Conservation (phyloP, 805 yeast genomes). For the Yarrowia osloensis region DNA sequence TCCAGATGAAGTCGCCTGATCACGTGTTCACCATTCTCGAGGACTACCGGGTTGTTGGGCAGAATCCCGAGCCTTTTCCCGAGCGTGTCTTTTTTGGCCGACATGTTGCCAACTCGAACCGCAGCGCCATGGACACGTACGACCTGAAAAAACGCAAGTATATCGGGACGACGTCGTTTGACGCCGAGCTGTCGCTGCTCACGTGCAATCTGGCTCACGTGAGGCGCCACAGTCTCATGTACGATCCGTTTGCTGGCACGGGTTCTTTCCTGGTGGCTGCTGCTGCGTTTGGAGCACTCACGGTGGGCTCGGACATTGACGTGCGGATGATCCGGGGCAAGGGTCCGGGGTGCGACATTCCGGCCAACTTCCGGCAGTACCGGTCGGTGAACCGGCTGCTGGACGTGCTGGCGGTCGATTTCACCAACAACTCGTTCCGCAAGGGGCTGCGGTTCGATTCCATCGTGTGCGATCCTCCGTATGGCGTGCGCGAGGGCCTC, state of each 20-base stretch:
- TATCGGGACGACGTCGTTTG: conserved; percentile 96
- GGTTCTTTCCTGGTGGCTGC: conserved; percentile 92
- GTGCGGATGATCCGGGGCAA: conserved; percentile 76
- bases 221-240: conserved; percentile 61
- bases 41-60: conserved; percentile 53
- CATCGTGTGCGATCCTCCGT: conserved; percentile 95
- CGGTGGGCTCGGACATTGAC: conserved; percentile 90
- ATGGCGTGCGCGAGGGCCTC: conserved; percentile 94
- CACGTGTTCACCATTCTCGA: conserved; percentile 72
- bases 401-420: conserved; percentile 89
- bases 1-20: conserved; percentile 75
- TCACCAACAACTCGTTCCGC: conserved; percentile 85
- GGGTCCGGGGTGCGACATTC: conserved; percentile 52
- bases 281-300: conserved; percentile 75
- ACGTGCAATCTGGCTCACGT: conserved; percentile 87
- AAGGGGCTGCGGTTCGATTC: conserved; percentile 64
- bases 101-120: conserved; percentile 64
- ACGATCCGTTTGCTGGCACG: conserved; percentile 96
- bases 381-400: conserved; percentile 57
- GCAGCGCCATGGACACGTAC: conserved; percentile 69
- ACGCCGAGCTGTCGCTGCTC: conserved; percentile 85
- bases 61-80: conserved; percentile 53
- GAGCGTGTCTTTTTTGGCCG: conserved; percentile 72
- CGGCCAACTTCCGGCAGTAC: conserved; percentile 75
- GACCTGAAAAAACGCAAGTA: conserved; percentile 81